Conservation (phyloP, 805 yeast species). For the Danielozyma ontarioensis region DNA sequence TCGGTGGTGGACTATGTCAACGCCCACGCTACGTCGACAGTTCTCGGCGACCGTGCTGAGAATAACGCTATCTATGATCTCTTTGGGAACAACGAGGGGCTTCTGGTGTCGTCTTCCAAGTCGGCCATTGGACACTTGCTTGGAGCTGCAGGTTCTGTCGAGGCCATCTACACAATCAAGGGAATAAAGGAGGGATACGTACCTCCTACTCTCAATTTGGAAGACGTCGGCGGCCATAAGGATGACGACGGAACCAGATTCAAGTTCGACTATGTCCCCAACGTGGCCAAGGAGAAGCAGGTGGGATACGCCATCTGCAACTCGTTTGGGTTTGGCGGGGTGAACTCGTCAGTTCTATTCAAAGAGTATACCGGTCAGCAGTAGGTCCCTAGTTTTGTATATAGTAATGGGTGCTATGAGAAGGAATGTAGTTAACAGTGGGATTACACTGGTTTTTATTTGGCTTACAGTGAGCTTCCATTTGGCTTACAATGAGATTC, state of each 20-base stretch:
- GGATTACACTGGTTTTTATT: too few species aligned
- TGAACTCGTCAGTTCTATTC: conserved; percentile 72
- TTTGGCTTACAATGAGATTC: too few species aligned
- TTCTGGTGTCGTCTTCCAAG: conserved; percentile 75
- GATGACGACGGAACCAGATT: conserved; percentile 34
- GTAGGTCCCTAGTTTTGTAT: too few species aligned
- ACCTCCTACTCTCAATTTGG: conserved; percentile 81
- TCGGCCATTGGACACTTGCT: conserved; percentile 91
- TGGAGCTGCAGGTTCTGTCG: conserved; percentile 97
- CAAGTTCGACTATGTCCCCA: conserved; percentile 55
- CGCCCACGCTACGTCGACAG: conserved; percentile 96
- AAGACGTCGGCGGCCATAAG: conserved; percentile 43
- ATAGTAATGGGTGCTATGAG: too few species aligned
- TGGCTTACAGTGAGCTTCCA: too few species aligned
- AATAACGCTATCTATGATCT: conserved; percentile 62
- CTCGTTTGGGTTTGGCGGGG: conserved; percentile 98
- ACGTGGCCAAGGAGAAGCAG: conserved; percentile 32
- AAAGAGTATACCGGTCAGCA: conserved; percentile 13
- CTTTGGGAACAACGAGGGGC: conserved; percentile 33
- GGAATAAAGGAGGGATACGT: conserved; percentile 52
- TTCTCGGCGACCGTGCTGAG: conserved; percentile 86
- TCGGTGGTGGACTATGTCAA: conserved; percentile 68
- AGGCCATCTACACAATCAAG: conserved; percentile 72
- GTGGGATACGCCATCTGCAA: conserved; percentile 68
- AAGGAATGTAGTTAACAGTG: too few species aligned